phyloP scores from a whole-genome alignment of 1,284 basidiomycete species.

The Grifola frondosa region DNA sequence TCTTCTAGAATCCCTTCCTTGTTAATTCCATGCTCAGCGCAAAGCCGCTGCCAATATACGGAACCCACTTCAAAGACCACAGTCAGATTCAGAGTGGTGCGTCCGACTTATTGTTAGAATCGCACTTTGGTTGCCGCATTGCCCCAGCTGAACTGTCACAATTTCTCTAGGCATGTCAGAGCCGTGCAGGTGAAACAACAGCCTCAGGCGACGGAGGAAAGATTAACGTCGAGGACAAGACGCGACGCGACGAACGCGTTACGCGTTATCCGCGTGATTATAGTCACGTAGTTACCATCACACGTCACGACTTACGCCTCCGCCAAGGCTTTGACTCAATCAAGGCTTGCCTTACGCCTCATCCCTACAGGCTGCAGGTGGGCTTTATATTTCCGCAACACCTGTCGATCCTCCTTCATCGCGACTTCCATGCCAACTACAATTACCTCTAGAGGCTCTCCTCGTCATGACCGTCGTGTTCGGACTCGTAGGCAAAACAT shows the following conservation, averaged over 20 bases:
- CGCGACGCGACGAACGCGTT: conserved; percentile 16
- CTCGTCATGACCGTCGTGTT: conserved; percentile 19
- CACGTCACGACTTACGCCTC: not conserved
- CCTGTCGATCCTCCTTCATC: conserved; percentile 5
- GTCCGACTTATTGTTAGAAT: conserved; percentile 17
- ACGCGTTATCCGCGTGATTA: conserved; percentile 8
- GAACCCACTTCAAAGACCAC: conserved; percentile 66
- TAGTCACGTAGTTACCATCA: not conserved
- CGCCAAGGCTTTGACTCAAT: no score
- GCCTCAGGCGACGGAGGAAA: conserved; percentile 5
- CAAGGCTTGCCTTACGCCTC: conserved; percentile 1
- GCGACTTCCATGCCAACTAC: conserved; percentile 20
- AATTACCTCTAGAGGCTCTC: conserved; percentile 17
- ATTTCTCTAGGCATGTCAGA: conserved; percentile 79
- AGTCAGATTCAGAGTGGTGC: conserved; percentile 18
- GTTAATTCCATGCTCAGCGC: conserved; percentile 94
- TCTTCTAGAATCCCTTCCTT: conserved; percentile 92
- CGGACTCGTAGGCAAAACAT: conserved; percentile 17
- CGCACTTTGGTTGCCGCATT: conserved; percentile 96
- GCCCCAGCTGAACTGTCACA: conserved; percentile 86
- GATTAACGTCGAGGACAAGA: conserved; percentile 3
- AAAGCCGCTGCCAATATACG: conserved; percentile 94
- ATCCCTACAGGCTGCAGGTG: not conserved
- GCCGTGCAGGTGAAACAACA: conserved; percentile 5
- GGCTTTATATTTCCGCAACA: conserved; percentile 9